A percentile compares a stretch with the other conserved stretches of the same genome.
These are phyloP conservation scores for Triglochin maritima DNA, from an alignment of 106 monocot species.

Conservation along the genomic window DNA sequence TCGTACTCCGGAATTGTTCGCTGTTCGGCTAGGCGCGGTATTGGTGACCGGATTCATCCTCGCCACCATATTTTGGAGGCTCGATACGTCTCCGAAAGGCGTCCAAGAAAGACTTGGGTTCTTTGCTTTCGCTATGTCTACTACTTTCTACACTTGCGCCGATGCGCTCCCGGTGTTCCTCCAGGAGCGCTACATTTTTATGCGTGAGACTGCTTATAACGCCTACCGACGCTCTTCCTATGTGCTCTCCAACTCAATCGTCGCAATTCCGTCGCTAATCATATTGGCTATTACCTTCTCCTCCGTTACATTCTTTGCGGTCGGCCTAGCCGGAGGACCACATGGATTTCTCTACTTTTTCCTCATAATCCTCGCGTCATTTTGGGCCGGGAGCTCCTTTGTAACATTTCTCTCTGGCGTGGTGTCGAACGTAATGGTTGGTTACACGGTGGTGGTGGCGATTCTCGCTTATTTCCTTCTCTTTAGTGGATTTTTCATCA, in stretches of 20 bases:
- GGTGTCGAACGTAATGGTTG: constrained; percentile 61
- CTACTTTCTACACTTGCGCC: constrained; percentile 89
- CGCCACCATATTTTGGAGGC: constrained; percentile 88
- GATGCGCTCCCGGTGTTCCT: constrained; percentile 94
- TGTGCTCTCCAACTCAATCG: constrained; percentile 78
- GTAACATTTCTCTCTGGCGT: constrained; percentile 93
- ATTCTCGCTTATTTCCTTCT: constrained; percentile 79
- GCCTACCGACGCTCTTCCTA: constrained; percentile 95
- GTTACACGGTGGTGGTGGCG: constrained; percentile 71
- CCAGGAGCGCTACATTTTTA: constrained; percentile 84
- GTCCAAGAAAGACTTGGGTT: constrained; percentile 83
- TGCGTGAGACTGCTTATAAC: constrained; percentile 93
- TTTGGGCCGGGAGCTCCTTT: constrained; percentile 87
- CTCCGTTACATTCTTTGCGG: constrained; percentile 71
- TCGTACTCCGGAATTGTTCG: constrained; percentile 47
- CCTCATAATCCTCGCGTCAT: constrained; percentile 65
- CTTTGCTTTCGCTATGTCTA: constrained; percentile 92
- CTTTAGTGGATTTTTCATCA: constrained; percentile 96
- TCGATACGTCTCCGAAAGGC: constrained; percentile 78
- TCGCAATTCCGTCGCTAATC: constrained; percentile 54
- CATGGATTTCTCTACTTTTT: constrained; percentile 71
- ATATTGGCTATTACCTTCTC: constrained; percentile 68
- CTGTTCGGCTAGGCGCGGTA: constrained; percentile 51
- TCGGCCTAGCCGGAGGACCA: constrained; percentile 65
- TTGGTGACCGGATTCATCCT: constrained; percentile 80